These are phyloP conservation scores for Nannizziopsis barbatae DNA, from an alignment of 2,329 filamentous ascomycete species.

Conservation along the genomic window DNA sequence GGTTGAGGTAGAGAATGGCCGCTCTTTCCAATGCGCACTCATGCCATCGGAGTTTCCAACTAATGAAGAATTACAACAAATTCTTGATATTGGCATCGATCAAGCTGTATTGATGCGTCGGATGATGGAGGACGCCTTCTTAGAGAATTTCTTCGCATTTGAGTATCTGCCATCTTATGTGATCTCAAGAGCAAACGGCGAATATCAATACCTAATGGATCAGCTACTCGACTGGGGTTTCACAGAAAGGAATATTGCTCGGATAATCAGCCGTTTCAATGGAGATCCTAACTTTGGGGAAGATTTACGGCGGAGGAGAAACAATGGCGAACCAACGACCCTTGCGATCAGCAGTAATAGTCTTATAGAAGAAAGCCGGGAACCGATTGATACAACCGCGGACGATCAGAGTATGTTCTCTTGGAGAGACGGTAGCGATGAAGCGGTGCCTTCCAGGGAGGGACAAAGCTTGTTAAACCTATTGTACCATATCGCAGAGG, in stretches of 20 bases:
- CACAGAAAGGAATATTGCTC: slow-evolving; percentile 26
- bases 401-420: slow-evolving; percentile 38
- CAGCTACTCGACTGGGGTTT: slow-evolving; percentile 33
- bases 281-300: slow-evolving; percentile 31
- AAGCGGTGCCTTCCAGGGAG: slow-evolving; percentile 32
- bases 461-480: slow-evolving; percentile 76
- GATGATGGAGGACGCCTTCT: slow-evolving; percentile 36
- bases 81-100: slow-evolving; percentile 28
- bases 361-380: slow-evolving; percentile 18
- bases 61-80: slow-evolving; percentile 33
- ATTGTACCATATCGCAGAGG: slow-evolving; percentile 84
- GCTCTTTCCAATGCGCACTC: slow-evolving; percentile 32
- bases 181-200: slow-evolving; percentile 24
- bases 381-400: slow-evolving; percentile 28
- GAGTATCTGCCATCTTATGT: slow-evolving; percentile 31
- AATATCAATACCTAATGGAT: slow-evolving; percentile 29
- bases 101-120: slow-evolving; percentile 34
- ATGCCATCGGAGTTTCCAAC: slow-evolving; percentile 34
- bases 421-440: slow-evolving; percentile 35
- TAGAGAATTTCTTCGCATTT: slow-evolving; percentile 34
- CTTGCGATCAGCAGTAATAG: slow-evolving; percentile 19
- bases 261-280: slow-evolving; percentile 31
- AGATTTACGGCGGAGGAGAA: slow-evolving; percentile 28
- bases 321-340: slow-evolving; percentile 31
- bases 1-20: slow-evolving; percentile 33